These are phyloP conservation scores for Eimeria brunetti DNA, from an alignment of 169 alveolate species.

Conservation along the genomic window DNA sequence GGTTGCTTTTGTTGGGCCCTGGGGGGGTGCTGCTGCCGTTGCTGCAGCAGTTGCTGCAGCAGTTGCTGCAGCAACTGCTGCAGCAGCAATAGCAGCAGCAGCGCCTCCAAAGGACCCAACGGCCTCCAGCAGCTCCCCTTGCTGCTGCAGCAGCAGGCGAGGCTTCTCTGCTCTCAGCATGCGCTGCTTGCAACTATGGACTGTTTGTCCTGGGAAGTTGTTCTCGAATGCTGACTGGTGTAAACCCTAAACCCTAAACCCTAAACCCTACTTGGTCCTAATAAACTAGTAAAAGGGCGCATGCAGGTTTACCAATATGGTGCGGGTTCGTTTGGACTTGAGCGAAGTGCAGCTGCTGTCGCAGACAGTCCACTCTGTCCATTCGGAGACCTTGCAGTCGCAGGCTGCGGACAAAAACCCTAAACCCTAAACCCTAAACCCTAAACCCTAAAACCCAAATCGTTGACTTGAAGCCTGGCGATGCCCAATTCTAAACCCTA, in stretches of 20 bases:
- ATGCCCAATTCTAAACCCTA: neutral
- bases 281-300: neutral
- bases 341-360: constrained; percentile 35
- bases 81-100: neutral
- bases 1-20: neutral
- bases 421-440: neutral
- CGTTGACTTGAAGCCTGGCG: too few species aligned
- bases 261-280: too few species aligned
- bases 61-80: too few species aligned
- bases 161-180: too few species aligned
- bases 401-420: constrained; percentile 2
- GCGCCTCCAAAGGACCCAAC: neutral
- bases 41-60: neutral
- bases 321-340: constrained; percentile 15
- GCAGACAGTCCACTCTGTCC: constrained; percentile 62
- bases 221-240: too few species aligned
- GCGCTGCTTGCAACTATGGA: too few species aligned
- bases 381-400: constrained; percentile 45
- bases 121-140: too few species aligned
- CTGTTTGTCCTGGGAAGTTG: too few species aligned
- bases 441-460: neutral
- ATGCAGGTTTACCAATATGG: constrained; percentile 1
- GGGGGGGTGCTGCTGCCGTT: neutral
- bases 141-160: too few species aligned
- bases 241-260: too few species aligned